Evolutionary conservation across 768 basidiomycete species (phyloP).

Genomic region (Sarcodon aspratus): DNA sequence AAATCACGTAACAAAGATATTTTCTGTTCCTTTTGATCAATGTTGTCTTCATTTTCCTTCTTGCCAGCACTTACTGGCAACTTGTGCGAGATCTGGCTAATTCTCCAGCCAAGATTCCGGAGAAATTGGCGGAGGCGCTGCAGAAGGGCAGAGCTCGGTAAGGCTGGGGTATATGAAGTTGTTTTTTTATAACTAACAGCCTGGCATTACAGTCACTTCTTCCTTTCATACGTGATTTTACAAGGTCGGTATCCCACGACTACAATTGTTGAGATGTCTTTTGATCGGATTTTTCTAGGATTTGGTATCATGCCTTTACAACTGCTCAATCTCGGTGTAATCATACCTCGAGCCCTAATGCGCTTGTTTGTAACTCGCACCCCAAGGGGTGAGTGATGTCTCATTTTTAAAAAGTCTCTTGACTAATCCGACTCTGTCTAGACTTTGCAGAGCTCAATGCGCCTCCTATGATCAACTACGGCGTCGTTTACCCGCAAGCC

Average conservation of each 20-base stretch:
- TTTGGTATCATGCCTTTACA: constrained; percentile 95
- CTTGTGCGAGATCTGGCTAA: constrained; percentile 87
- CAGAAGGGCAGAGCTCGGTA: constrained; percentile 67
- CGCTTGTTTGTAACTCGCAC: constrained; percentile 77
- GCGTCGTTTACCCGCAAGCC: constrained; percentile 92
- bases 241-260: constrained; percentile 40
- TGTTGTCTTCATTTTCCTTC: constrained; percentile 88
- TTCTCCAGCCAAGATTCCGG: constrained; percentile 87
- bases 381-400: constrained; percentile 58
- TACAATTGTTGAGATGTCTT: background rate
- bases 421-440: constrained; percentile 18
- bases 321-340: constrained; percentile 81
- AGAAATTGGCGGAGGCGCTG: constrained; percentile 80
- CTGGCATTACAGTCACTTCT: constrained; percentile 48
- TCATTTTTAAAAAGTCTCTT: background rate
- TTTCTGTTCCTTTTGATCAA: constrained; percentile 87
- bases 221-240: constrained; percentile 74
- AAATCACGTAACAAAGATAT: constrained; percentile 44
- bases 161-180: constrained; percentile 4
- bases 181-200: too few relatives aligned
- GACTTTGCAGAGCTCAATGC: constrained; percentile 96
- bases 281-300: constrained; percentile 28
- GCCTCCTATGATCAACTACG: constrained; percentile 97
- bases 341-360: constrained; percentile 68
- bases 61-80: constrained; percentile 88